Evolutionary conservation across 148 eudicot species (phyloP).

Genomic region (Chenopodium berlandieri): DNA sequence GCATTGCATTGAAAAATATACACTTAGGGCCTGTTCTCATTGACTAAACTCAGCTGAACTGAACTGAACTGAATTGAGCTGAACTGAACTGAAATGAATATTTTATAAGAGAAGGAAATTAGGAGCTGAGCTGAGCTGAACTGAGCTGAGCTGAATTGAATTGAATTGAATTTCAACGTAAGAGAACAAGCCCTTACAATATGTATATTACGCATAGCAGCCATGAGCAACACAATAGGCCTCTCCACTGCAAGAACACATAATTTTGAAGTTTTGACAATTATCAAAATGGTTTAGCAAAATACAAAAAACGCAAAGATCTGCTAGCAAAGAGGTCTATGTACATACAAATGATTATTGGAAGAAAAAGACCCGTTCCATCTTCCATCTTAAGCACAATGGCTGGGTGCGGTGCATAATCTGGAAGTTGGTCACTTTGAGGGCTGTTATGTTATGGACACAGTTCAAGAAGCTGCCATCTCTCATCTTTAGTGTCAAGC

Average conservation of each 20-base stretch:
- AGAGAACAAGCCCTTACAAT: constrained; percentile 37
- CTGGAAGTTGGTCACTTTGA: constrained; percentile 79
- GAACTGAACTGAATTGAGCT: too few relatives aligned
- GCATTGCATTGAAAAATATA: constrained; percentile 1
- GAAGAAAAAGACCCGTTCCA: constrained; percentile 89
- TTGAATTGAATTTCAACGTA: too few relatives aligned
- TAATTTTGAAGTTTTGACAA: not conserved
- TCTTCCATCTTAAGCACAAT: constrained; percentile 98
- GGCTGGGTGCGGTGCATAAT: constrained; percentile 94
- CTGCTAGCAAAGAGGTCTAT: constrained; percentile 8
- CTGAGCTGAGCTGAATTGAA: too few relatives aligned
- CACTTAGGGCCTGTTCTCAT: constrained; percentile 12
- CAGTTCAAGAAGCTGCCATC: constrained; percentile 79
- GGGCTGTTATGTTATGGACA: constrained; percentile 62
- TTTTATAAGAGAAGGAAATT: too few relatives aligned
- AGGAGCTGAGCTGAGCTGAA: too few relatives aligned
- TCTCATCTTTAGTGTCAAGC: constrained; percentile 83
- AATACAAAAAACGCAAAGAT: constrained; percentile 6
- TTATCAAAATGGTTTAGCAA: constrained; percentile 3
- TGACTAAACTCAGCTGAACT: too few relatives aligned
- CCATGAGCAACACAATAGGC: constrained; percentile 87
- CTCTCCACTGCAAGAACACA: constrained; percentile 65
- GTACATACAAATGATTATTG: constrained; percentile 87
- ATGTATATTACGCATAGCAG: constrained; percentile 83
- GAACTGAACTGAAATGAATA: too few relatives aligned